Percentiles rank a stretch among this genome's conserved stretches.
phyloP scores from a whole-genome alignment of 495 filamentous ascomycete species.

The Podospora comata region DNA sequence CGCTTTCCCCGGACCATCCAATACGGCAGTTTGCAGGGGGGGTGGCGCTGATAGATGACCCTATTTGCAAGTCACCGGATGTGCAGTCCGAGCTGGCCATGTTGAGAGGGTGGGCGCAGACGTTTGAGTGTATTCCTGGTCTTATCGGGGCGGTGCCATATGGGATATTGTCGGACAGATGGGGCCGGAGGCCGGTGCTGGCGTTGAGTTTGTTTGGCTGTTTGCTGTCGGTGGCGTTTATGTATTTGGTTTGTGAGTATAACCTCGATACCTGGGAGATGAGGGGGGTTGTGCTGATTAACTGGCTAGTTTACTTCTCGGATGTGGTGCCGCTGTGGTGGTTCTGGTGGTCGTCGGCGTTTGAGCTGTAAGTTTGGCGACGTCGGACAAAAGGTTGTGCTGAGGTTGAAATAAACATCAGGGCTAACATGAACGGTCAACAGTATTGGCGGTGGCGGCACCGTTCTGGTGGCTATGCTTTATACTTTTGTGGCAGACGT shows the following conservation, averaged over 20 bases:
- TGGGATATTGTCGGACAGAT: conserved; percentile 36
- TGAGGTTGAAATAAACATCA: not conserved
- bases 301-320: conserved; percentile 26
- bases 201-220: conserved; percentile 24
- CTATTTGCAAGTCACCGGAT: conserved; percentile 25
- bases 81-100: conserved; percentile 36
- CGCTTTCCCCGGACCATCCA: not conserved
- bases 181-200: conserved; percentile 33
- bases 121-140: conserved; percentile 32
- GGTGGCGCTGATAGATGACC: conserved; percentile 17
- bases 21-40: conserved; percentile 2
- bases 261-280: not conserved
- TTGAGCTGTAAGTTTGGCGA: conserved; percentile 26
- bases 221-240: conserved; percentile 15
- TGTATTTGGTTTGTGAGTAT: conserved; percentile 27
- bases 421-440: not conserved
- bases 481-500: conserved; percentile 36
- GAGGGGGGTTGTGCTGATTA: not conserved
- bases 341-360: conserved; percentile 21
- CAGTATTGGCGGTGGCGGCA: conserved; percentile 32
- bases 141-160: conserved; percentile 31
- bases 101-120: conserved; percentile 31
- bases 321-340: conserved; percentile 33
- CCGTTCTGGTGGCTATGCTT: conserved; percentile 32
- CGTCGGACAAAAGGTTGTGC: not conserved